Conservation (phyloP, 441 rosid genomes). For the Syzygium malaccense region DNA sequence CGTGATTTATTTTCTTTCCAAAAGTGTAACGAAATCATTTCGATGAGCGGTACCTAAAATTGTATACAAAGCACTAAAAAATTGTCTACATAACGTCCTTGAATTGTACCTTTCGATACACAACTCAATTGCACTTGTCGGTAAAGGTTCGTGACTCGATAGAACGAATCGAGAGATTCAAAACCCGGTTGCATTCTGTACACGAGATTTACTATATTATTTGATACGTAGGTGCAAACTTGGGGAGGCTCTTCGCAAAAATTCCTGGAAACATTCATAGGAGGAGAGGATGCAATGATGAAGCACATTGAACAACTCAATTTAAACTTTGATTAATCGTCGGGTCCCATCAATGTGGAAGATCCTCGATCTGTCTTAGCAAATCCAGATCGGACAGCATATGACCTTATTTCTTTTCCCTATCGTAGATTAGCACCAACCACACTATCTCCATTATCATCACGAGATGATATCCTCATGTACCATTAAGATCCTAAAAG, state of each 20-base stretch:
- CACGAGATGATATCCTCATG: background rate
- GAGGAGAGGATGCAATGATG: background rate
- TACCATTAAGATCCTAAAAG: background rate
- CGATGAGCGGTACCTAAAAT: background rate
- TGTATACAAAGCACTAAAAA: background rate
- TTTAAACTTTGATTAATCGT: background rate
- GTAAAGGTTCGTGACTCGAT: background rate
- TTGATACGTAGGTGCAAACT: background rate
- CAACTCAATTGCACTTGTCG: background rate
- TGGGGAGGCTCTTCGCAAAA: background rate
- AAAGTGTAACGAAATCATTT: background rate
- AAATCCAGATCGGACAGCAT: background rate
- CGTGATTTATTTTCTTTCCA: fast-evolving
- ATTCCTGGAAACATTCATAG: background rate
- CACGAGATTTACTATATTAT: background rate
- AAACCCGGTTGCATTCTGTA: background rate
- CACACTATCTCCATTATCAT: background rate
- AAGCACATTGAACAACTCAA: background rate
- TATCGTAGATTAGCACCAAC: background rate
- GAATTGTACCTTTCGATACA: background rate
- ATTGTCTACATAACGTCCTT: background rate
- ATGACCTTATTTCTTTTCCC: background rate
- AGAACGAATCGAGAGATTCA: too few relatives aligned
- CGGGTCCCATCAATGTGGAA: background rate
- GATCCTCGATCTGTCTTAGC: background rate